These are phyloP conservation scores for Fusarium papillatum DNA, from an alignment of 2,329 filamentous ascomycete species.

Conservation along the genomic window DNA sequence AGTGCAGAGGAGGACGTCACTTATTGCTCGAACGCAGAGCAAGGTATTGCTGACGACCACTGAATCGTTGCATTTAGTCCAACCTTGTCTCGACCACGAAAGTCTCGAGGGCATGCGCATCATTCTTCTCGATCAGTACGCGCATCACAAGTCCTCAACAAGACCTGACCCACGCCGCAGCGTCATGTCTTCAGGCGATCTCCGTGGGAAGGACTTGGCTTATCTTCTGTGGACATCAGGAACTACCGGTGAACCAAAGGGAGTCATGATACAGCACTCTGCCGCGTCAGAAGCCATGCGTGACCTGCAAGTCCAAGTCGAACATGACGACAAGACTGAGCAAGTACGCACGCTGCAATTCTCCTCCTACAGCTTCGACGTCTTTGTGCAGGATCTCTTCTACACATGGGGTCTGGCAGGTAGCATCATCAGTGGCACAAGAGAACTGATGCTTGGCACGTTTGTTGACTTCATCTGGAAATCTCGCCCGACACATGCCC, in stretches of 20 bases:
- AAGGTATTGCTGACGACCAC: conserved; percentile 16
- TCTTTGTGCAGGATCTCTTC: conserved; percentile 26
- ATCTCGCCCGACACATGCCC: conserved; percentile 21
- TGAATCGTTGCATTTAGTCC: not conserved
- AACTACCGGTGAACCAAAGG: conserved; percentile 24
- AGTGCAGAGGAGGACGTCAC: conserved; percentile 20
- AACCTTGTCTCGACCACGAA: conserved; percentile 15
- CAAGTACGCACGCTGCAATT: conserved; percentile 24
- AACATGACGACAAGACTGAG: conserved; percentile 10
- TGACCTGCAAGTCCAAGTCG: conserved; percentile 22
- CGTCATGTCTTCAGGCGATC: not conserved
- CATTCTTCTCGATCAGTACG: conserved; percentile 23
- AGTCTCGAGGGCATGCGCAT: conserved; percentile 7
- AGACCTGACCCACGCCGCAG: not conserved
- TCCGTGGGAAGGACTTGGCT: conserved; percentile 5
- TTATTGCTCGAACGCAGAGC: conserved; percentile 27
- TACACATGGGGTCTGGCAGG: conserved; percentile 25
- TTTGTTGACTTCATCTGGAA: conserved; percentile 30
- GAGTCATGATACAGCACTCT: conserved; percentile 29
- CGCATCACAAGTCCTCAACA: not conserved
- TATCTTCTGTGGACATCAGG: conserved; percentile 29
- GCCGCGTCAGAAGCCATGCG: conserved; percentile 24
- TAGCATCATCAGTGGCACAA: conserved; percentile 14
- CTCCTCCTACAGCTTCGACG: conserved; percentile 29
- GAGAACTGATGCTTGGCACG: conserved; percentile 23